A percentile compares a stretch with the other conserved stretches of the same genome.
phyloP scores from a whole-genome alignment of 208 protist species.

The Leishmania major region DNA sequence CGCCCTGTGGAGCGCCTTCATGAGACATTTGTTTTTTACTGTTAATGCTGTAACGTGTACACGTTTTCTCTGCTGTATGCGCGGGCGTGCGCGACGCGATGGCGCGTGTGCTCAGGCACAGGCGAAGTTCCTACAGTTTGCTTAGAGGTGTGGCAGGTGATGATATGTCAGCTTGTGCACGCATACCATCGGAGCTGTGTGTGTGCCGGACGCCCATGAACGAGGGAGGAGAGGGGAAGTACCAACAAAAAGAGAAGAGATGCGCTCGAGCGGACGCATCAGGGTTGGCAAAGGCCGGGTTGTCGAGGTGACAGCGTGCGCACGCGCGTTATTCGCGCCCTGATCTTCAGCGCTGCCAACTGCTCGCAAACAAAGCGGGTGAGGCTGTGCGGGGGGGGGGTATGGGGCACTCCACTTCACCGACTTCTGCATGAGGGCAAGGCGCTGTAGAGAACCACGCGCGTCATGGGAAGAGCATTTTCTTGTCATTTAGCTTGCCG shows the following conservation, averaged over 20 bases:
- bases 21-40: slow-evolving; percentile 9
- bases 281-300: neutral
- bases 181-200: neutral
- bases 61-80: neutral
- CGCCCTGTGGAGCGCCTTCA: slow-evolving; percentile 19
- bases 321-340: neutral
- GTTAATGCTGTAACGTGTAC: neutral
- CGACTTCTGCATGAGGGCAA: neutral
- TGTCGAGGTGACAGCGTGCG: neutral
- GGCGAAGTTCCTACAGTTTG: too few species aligned
- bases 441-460: neutral
- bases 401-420: neutral
- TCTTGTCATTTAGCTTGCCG: neutral
- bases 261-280: neutral
- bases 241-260: neutral
- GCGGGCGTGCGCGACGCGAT: neutral
- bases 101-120: neutral
- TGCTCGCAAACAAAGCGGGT: neutral
- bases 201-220: neutral
- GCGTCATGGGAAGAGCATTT: neutral
- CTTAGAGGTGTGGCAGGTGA: neutral
- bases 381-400: neutral
- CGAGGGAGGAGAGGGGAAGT: neutral
- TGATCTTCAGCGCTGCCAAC: neutral
- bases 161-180: neutral